Conservation (phyloP, 257 asterid genomes). For the Salvia splendens region DNA sequence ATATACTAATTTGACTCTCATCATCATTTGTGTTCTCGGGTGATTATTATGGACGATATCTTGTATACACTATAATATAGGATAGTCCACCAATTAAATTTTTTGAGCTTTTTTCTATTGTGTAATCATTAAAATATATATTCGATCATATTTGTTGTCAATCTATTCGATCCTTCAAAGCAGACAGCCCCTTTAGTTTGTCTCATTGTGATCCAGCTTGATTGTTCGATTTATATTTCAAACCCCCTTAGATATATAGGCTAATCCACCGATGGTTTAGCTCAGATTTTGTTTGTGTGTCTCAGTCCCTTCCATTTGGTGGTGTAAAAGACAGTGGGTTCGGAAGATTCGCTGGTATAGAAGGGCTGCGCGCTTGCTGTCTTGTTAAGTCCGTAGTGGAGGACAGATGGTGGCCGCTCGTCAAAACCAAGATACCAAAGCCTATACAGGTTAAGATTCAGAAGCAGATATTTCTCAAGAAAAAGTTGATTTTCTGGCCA, state of each 20-base stretch:
- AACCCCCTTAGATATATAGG: too few relatives aligned
- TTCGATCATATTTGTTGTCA: too few relatives aligned
- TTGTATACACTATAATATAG: too few relatives aligned
- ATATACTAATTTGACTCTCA: neutral
- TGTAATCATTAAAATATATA: too few relatives aligned
- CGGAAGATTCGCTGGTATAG: constrained; percentile 95
- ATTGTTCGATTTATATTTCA: too few relatives aligned
- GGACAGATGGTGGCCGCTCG: constrained; percentile 95
- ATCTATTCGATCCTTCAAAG: neutral
- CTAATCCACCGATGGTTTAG: neutral
- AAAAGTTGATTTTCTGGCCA: neutral
- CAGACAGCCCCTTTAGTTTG: neutral
- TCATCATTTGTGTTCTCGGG: neutral
- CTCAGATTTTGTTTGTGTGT: constrained; percentile 25
- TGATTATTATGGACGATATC: neutral
- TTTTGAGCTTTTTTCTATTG: too few relatives aligned
- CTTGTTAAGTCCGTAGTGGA: constrained; percentile 89
- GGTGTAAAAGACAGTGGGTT: constrained; percentile 97
- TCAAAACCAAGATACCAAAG: constrained; percentile 91
- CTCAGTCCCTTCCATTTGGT: constrained; percentile 96
- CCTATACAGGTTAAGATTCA: constrained; percentile 75
- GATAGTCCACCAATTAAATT: too few relatives aligned
- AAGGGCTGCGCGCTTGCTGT: constrained; percentile 97
- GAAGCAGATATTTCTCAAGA: too few relatives aligned
- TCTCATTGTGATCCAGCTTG: too few relatives aligned